Conservation (phyloP, 441 rosid genomes). For the Manihot esculenta region DNA sequence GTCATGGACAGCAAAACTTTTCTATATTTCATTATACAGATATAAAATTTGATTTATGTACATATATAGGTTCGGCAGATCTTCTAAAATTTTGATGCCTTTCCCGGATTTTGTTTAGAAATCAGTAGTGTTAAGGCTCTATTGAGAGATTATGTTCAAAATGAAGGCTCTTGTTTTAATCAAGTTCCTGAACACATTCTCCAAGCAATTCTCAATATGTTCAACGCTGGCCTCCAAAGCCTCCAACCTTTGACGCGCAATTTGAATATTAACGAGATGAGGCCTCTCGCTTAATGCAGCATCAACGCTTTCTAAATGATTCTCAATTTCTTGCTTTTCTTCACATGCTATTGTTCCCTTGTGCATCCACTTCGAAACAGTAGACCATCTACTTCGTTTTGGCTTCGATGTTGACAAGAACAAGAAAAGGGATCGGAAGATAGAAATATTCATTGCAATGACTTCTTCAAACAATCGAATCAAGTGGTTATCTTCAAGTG, state of each 20-base stretch:
- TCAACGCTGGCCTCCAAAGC: slow-evolving; percentile 42
- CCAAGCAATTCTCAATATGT: slow-evolving; percentile 49
- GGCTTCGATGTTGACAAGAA: slow-evolving; percentile 41
- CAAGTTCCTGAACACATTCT: slow-evolving; percentile 55
- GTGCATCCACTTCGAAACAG: slow-evolving; percentile 43
- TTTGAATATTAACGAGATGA: slow-evolving; percentile 30
- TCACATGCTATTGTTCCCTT: slow-evolving; percentile 37
- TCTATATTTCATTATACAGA: neutral
- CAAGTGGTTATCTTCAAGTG: slow-evolving; percentile 37
- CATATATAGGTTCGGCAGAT: neutral
- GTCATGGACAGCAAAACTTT: neutral
- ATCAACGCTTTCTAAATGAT: too few relatives aligned
- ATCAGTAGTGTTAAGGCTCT: neutral
- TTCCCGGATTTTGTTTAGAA: neutral
- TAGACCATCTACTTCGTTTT: slow-evolving; percentile 41
- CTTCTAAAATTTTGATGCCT: neutral
- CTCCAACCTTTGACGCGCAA: slow-evolving; percentile 38
- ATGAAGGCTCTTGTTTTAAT: slow-evolving; percentile 20
- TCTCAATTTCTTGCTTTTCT: slow-evolving; percentile 32
- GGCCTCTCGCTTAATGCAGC: too few relatives aligned
- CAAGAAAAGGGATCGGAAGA: slow-evolving; percentile 45
- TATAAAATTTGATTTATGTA: neutral
- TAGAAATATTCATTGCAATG: slow-evolving; percentile 24
- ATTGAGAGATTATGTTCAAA: slow-evolving; percentile 26
- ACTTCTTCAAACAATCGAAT: slow-evolving; percentile 48